Conservation (phyloP, 768 basidiomycete genomes). For the Leccinum fibrillosum region DNA sequence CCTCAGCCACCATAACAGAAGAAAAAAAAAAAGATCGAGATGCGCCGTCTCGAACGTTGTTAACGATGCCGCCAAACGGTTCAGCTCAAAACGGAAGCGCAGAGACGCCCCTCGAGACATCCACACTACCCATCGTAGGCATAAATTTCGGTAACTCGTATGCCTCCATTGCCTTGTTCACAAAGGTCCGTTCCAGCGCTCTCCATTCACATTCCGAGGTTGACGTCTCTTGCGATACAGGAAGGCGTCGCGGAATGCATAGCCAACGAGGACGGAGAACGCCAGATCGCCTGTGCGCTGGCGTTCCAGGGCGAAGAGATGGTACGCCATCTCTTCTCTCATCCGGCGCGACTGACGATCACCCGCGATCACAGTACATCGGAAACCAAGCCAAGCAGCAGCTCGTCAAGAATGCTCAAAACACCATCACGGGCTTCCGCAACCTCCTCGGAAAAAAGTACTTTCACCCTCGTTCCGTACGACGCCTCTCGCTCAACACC, state of each 20-base stretch:
- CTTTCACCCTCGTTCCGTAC: conserved; percentile 21
- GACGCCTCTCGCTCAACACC: neutral
- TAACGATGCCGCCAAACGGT: conserved; percentile 40
- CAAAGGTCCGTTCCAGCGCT: conserved; percentile 59
- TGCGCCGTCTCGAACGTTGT: neutral
- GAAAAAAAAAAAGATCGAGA: neutral
- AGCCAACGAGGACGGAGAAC: conserved; percentile 97
- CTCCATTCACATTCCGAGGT: neutral
- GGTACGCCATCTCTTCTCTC: conserved; percentile 45
- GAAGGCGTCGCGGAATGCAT: conserved; percentile 93
- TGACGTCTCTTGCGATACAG: conserved; percentile 35
- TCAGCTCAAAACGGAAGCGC: conserved; percentile 51
- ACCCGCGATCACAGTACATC: conserved; percentile 64
- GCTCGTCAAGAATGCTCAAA: conserved; percentile 90
- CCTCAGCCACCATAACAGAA: conserved; percentile 2
- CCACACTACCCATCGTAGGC: conserved; percentile 68
- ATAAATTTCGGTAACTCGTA: conserved; percentile 97
- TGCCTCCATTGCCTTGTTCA: conserved; percentile 92
- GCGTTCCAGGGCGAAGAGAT: conserved; percentile 90
- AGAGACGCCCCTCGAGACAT: conserved; percentile 35
- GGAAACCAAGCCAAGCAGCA: conserved; percentile 94
- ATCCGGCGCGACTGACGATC: conserved; percentile 2
- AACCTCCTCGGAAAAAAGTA: conserved; percentile 92
- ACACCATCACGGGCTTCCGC: conserved; percentile 93
- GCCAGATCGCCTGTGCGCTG: conserved; percentile 94